A percentile compares a stretch with the other conserved stretches of the same genome.
phyloP scores from a whole-genome alignment of 116 monocot species.

The Dioscorea cayenensis region DNA sequence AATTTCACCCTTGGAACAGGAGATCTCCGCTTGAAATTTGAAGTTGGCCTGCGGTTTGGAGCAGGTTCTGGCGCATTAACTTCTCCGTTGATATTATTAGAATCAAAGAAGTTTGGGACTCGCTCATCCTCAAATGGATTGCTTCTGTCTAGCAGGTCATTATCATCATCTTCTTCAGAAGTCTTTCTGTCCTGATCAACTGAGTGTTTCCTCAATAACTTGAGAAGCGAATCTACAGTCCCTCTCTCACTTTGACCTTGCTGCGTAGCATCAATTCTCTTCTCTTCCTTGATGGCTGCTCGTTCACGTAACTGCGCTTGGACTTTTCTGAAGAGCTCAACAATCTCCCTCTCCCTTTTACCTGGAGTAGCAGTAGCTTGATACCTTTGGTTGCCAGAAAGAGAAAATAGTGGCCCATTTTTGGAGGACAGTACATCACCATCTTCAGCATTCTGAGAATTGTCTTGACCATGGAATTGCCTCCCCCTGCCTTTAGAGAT shows the following conservation, averaged over 20 bases:
- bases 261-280: conserved; percentile 57
- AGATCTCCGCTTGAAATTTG: conserved; percentile 65
- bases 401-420: conserved; percentile 60
- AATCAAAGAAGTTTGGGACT: conserved; percentile 33
- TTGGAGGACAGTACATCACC: conserved; percentile 42
- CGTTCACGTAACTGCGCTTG: conserved; percentile 68
- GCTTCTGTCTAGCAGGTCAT: conserved; percentile 24
- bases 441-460: conserved; percentile 42
- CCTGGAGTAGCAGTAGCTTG: conserved; percentile 69
- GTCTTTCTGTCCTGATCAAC: conserved; percentile 44
- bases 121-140: conserved; percentile 39
- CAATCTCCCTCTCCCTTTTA: conserved; percentile 77
- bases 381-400: conserved; percentile 45
- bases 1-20: conserved; percentile 73
- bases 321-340: conserved; percentile 80
- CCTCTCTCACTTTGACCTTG: conserved; percentile 56
- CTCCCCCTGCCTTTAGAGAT: conserved; percentile 42
- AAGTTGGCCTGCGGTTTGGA: conserved; percentile 40
- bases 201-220: conserved; percentile 73
- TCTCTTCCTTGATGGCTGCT: conserved; percentile 63
- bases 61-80: conserved; percentile 19
- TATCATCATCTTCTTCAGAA: conserved; percentile 14
- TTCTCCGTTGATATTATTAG: conserved; percentile 28
- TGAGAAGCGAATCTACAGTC: conserved; percentile 87
- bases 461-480: conserved; percentile 43